Evolutionary conservation across 2,329 filamentous ascomycete genomes (phyloP), one percentile per base, ranked within the genome.

Genomic region (Cladosporium sp.): DNA sequence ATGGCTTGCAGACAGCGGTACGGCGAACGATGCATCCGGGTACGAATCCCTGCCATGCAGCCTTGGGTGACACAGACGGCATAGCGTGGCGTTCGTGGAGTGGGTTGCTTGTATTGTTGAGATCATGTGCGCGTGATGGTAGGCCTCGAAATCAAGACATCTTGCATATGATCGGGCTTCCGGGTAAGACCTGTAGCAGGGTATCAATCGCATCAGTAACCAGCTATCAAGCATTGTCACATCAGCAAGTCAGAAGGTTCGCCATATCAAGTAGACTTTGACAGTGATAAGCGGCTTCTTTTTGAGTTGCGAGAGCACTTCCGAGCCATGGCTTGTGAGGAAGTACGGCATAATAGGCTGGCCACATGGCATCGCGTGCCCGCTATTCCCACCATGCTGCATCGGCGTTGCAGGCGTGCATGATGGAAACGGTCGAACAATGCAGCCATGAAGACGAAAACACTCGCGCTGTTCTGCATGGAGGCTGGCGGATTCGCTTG

Each of bases 371-470:
- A 37, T 28, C 40, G 39, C 52, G 52, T 47, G 52, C 32, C 28
- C 20, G 51, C 51, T 19, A 42, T 34, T 22, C 25, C 37, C 20
- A 15, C 20, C 42, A 15, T 45, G 42, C 42, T 45, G 52, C 52
- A 45, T 15, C 13, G 20, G 40, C 52, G 52, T 55, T 55, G 40
- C 28, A 36, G n/a, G 15, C 20, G 12, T 55, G 52, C 52, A 55
- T 45, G 32, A 10, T 36, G 28, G 32, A 35, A 55, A 55, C 52
- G 52, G 40, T 22, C 40, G 15, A 17, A 13, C 28, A 37, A 55
- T 47, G 52, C 39, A 47, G 52, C 45, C 40, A 47, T 55, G 52
- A 55, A 55, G 52, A 55, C 40, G 34, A 39, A 20, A 53, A 53
- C 25, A 53, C 17, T 34, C 37, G 20, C 37, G 6, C n/a, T 24